Percentiles rank a stretch among this genome's conserved stretches.
Evolutionary conservation across 2,329 filamentous ascomycete genomes (phyloP).

Genomic region (Hypoxylon sp.): DNA sequence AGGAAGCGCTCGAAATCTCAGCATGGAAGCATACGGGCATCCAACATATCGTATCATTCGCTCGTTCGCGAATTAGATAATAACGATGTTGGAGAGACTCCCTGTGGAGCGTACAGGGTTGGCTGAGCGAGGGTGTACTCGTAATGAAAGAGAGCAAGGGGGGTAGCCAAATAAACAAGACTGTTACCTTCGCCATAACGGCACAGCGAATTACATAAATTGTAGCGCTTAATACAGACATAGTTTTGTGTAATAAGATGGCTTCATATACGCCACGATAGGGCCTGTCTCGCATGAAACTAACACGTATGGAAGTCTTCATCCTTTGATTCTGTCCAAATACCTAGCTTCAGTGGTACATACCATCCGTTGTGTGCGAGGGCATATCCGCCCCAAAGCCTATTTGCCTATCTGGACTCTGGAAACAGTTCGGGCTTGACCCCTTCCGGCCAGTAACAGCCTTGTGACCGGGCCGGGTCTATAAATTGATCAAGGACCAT

Average conservation of each 20-base stretch:
- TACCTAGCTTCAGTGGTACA: background rate
- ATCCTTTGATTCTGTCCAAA: background rate
- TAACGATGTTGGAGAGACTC: slow-evolving; percentile 28
- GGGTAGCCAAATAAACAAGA: slow-evolving; percentile 6
- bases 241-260: background rate
- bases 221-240: background rate
- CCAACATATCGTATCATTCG: slow-evolving; percentile 20
- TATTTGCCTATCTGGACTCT: background rate
- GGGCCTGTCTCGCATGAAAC: background rate
- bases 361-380: background rate
- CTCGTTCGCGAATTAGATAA: slow-evolving; percentile 30
- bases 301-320: background rate
- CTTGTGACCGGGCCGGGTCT: slow-evolving; percentile 37
- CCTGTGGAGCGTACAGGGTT: slow-evolving; percentile 6
- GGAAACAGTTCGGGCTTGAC: slow-evolving; percentile 9
- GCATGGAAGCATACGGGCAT: slow-evolving; percentile 13
- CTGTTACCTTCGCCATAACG: background rate
- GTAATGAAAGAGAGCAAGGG: slow-evolving; percentile 23
- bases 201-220: background rate
- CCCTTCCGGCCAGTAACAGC: slow-evolving; percentile 22
- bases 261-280: background rate
- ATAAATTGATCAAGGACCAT: slow-evolving; percentile 37
- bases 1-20: slow-evolving; percentile 32
- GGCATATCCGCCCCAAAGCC: background rate
- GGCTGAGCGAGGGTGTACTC: slow-evolving; percentile 27